These are phyloP conservation scores for Ophiostoma pallidulum DNA, from an alignment of 2,329 filamentous ascomycete genomes.

Conservation along the genomic window DNA sequence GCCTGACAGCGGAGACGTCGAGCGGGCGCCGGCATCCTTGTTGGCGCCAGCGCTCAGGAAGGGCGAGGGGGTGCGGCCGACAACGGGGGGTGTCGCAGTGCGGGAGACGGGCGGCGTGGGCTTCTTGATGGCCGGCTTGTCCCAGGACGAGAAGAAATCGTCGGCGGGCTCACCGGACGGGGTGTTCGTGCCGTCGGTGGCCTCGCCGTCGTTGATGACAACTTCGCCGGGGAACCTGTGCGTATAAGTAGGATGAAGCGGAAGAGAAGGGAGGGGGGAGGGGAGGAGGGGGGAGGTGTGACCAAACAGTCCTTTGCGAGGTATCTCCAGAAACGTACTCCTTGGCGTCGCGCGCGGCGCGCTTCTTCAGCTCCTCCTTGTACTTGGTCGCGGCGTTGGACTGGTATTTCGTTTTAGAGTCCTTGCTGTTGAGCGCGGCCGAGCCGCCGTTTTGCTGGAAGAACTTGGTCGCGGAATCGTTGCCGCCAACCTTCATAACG, in stretches of 20 bases:
- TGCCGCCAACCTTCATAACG: constrained; percentile 96
- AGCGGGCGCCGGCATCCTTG: constrained; percentile 58
- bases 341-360: constrained; percentile 72
- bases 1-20: constrained; percentile 71
- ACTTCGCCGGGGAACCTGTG: constrained; percentile 74
- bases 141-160: constrained; percentile 99
- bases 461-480: constrained; percentile 96
- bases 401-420: constrained; percentile 93
- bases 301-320: background rate
- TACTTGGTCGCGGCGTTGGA: constrained; percentile 92
- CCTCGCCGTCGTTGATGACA: constrained; percentile 64
- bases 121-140: constrained; percentile 93
- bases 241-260: background rate
- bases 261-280: background rate
- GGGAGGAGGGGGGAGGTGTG: background rate
- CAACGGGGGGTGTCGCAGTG: constrained; percentile 72
- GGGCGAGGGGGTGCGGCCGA: constrained; percentile 77
- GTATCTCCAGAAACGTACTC: constrained; percentile 70
- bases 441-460: constrained; percentile 95
- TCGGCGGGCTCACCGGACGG: constrained; percentile 76
- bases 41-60: constrained; percentile 72
- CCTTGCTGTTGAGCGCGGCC: constrained; percentile 90
- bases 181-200: constrained; percentile 58
- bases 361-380: constrained; percentile 88
- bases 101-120: constrained; percentile 89